Conservation (phyloP, 2,329 filamentous ascomycete species). For the Exophiala alcalophila region DNA sequence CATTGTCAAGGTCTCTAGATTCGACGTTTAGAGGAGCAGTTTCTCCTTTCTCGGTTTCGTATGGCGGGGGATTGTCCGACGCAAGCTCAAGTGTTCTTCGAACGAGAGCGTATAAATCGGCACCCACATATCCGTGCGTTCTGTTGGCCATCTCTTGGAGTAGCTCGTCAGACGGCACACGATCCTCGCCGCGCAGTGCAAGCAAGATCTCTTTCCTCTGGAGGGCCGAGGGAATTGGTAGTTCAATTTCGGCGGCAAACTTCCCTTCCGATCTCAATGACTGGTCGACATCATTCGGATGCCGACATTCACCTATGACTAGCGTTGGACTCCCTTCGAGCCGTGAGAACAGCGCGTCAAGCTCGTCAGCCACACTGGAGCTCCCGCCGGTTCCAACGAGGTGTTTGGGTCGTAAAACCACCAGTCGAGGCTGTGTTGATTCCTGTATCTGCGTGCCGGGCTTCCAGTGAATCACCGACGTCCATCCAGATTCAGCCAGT, state of each 20-base stretch:
- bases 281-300: constrained; percentile 68
- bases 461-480: constrained; percentile 55
- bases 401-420: constrained; percentile 20
- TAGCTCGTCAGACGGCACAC: constrained; percentile 51
- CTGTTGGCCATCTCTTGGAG: constrained; percentile 64
- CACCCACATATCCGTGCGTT: constrained; percentile 83
- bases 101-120: constrained; percentile 68
- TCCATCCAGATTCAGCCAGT: constrained; percentile 68
- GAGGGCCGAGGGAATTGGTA: constrained; percentile 71
- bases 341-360: constrained; percentile 42
- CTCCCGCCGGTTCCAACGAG: constrained; percentile 29
- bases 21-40: constrained; percentile 22
- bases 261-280: constrained; percentile 63
- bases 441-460: constrained; percentile 49
- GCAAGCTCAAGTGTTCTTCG: constrained; percentile 43
- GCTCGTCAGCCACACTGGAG: constrained; percentile 36
- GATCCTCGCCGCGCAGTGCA: constrained; percentile 52
- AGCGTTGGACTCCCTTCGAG: constrained; percentile 57
- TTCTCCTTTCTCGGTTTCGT: background rate
- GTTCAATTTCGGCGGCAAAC: constrained; percentile 65
- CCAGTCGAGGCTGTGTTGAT: constrained; percentile 29
- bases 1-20: constrained; percentile 59
- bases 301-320: constrained; percentile 72
- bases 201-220: constrained; percentile 73
- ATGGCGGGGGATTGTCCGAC: constrained; percentile 3